phyloP scores from a whole-genome alignment of 2,329 filamentous ascomycete species.

The Colletotrichum somersetense region DNA sequence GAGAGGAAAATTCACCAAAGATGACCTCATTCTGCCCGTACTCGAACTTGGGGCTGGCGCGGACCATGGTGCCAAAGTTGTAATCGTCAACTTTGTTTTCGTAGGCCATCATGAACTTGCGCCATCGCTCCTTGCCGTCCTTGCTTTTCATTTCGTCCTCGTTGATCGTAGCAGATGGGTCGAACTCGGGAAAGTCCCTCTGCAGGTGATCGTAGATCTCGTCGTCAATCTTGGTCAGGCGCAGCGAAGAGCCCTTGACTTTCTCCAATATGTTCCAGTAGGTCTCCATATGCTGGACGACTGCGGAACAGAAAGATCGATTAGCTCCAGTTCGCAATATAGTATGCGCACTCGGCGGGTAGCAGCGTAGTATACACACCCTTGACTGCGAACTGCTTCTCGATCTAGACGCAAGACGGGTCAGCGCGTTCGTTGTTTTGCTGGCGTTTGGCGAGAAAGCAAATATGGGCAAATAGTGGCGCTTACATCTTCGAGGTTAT shows the following conservation, averaged over 20 bases:
- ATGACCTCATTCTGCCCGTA: slow-evolving; percentile 93
- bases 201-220: slow-evolving; percentile 93
- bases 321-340: neutral
- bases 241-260: slow-evolving; percentile 87
- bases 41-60: slow-evolving; percentile 81
- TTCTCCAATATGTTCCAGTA: slow-evolving; percentile 97
- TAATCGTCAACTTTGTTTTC: slow-evolving; percentile 97
- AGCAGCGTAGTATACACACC: slow-evolving; percentile 60
- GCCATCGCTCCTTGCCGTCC: slow-evolving; percentile 92
- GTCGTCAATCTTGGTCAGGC: slow-evolving; percentile 93
- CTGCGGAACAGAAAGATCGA: slow-evolving; percentile 52
- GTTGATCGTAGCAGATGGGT: slow-evolving; percentile 82
- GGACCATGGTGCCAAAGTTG: slow-evolving; percentile 97
- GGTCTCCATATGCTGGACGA: slow-evolving; percentile 94
- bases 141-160: slow-evolving; percentile 99
- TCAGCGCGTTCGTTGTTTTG: slow-evolving; percentile 17
- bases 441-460: neutral
- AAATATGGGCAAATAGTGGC: slow-evolving; percentile 35
- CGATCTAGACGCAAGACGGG: slow-evolving; percentile 73
- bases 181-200: slow-evolving; percentile 91
- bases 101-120: slow-evolving; percentile 92
- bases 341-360: too few species aligned
- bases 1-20: slow-evolving; percentile 73
- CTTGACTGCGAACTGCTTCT: slow-evolving; percentile 99
- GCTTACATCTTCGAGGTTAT: slow-evolving; percentile 69